A percentile compares a stretch with the other conserved stretches of the same genome.
phyloP scores from a whole-genome alignment of 306 rosid species.

The Purshia tridentata region DNA sequence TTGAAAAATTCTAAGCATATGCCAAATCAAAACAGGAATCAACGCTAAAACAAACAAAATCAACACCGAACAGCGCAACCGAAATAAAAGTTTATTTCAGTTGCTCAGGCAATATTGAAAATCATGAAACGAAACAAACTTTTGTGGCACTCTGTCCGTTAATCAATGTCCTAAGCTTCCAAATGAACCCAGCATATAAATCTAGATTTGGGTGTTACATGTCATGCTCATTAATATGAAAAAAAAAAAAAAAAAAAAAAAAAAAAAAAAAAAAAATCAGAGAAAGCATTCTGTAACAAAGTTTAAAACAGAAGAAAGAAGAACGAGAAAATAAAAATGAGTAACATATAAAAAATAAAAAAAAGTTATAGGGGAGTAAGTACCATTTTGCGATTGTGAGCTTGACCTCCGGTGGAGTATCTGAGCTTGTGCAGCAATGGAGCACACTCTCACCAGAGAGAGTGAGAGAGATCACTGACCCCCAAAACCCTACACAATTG shows the following conservation, averaged over 20 bases:
- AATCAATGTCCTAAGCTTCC: neutral
- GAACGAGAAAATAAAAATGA: neutral
- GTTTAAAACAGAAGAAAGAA: neutral
- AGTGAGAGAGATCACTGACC: neutral
- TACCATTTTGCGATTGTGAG: constrained; percentile 29
- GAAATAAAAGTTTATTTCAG: neutral
- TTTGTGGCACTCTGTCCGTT: neutral
- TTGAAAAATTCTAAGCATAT: too few species aligned
- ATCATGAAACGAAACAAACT: neutral
- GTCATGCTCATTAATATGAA: neutral
- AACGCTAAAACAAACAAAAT: neutral
- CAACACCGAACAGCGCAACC: neutral
- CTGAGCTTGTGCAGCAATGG: constrained; percentile 22
- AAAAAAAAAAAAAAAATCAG: neutral
- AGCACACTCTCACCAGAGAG: neutral
- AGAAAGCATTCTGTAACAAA: neutral
- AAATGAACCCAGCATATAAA: neutral
- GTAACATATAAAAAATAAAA: neutral
- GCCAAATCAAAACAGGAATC: neutral
- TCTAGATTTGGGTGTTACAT: constrained; percentile 10
- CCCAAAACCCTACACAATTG: constrained; percentile 25
- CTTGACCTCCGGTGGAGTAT: constrained; percentile 19
- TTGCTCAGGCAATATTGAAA: neutral
- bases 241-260: neutral
- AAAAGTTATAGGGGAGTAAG: neutral